Evolutionary conservation across 768 basidiomycete species (phyloP), one percentile per base, ranked within the genome.

Genomic region (Naganishia antarctica): DNA sequence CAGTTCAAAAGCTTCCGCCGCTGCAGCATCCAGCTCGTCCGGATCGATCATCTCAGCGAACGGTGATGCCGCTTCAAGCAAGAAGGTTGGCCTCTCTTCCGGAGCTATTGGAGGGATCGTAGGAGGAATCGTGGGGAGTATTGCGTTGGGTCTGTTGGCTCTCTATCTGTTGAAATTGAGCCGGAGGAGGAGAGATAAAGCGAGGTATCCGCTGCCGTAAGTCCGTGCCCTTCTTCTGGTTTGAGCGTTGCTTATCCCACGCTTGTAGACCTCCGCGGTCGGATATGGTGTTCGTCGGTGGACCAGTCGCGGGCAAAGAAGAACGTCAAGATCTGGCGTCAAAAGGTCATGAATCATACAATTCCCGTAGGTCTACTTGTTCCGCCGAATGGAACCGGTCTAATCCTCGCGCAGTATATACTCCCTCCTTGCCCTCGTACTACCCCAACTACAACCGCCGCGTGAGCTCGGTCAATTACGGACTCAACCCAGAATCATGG

Each of bases 71-170:
- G 16, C 53, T 9, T 37, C 53, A 26, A 57, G 23, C 23, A 57
- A 9, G 3, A 57, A 57, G 23, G 21, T 34, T 3, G 53, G 53
- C 15, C 26, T 57, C 21, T 37, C 53, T 23, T 23, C 34, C 34
- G 71, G 72, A 12, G 70, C 67, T 9, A 76, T 76, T 26, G 75
- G 75, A 5, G 75, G 70, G 16, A 74, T 76, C 25, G 75, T 70
- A 0, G 75, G 72, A 43, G 71, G 71, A 28, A 70, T 64, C 6
- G 68, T 72, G 8, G 69, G 68, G 11, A 71, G 66, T 12, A 53
- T 69, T 12, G 28, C 74, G 32, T 61, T 71, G 41, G 40, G 72
- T n/a, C 4, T 72, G 7, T 51, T 66, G 5, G 61, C 69, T 28
- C 58, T 49, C 12, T 70, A 53, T 59, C 31, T 57, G 18, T 69